A percentile compares a stretch with the other conserved stretches of the same genome.
Evolutionary conservation across 129 eudicot species (phyloP).

Genomic region (Kitagawia praeruptora): DNA sequence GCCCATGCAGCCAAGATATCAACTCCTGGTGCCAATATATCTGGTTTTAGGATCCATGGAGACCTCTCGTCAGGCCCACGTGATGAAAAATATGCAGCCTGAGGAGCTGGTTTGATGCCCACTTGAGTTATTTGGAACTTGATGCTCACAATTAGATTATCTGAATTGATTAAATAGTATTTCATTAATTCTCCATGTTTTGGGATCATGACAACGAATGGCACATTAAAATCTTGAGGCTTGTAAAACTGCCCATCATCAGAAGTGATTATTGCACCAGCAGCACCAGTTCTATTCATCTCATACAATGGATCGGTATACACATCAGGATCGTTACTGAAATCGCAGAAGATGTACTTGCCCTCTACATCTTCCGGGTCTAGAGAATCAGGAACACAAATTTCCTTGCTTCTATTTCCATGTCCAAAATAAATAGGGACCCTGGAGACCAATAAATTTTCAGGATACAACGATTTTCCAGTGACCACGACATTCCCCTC

Average conservation of each 20-base stretch:
- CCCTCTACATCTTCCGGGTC: not conserved
- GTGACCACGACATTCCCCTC: not conserved
- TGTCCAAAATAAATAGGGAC: not conserved
- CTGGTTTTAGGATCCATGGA: no score
- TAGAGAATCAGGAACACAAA: not conserved
- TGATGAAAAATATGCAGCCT: no score
- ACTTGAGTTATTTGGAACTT: no score
- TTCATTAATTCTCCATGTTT: no score
- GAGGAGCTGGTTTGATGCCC: no score
- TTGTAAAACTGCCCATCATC: conserved; percentile 21
- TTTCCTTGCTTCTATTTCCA: not conserved
- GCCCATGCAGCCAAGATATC: no score
- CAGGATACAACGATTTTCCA: not conserved
- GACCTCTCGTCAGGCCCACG: no score
- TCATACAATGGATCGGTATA: not conserved
- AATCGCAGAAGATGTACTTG: not conserved
- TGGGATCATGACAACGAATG: no score
- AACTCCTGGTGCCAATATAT: no score
- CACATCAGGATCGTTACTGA: not conserved
- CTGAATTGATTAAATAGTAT: no score
- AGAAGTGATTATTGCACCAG: conserved; percentile 30
- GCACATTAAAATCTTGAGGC: not conserved
- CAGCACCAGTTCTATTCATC: conserved; percentile 23
- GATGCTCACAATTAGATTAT: no score
- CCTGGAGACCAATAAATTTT: not conserved